Percentiles rank a stretch among this genome's conserved stretches.
These are phyloP conservation scores for Neofusicoccum sp. DNA, from an alignment of 2,329 filamentous ascomycete genomes.

Conservation along the genomic window DNA sequence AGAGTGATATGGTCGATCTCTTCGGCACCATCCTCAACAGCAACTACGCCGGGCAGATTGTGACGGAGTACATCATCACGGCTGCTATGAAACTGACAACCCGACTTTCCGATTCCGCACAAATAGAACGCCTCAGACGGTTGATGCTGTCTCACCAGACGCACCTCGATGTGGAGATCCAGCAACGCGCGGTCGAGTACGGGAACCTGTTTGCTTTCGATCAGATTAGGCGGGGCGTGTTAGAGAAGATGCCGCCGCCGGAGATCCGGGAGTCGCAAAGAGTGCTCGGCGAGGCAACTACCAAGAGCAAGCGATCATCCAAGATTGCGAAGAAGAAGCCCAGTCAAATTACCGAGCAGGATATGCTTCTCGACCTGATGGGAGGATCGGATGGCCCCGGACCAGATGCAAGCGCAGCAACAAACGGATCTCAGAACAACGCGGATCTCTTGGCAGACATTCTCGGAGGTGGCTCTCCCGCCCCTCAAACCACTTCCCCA, in stretches of 20 bases:
- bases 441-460: constrained; percentile 91
- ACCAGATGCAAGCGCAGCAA: constrained; percentile 55
- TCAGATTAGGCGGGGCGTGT: constrained; percentile 80
- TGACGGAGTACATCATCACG: constrained; percentile 95
- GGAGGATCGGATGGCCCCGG: constrained; percentile 71
- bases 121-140: constrained; percentile 81
- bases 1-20: constrained; percentile 90
- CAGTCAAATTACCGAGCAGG: constrained; percentile 84
- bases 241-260: constrained; percentile 97
- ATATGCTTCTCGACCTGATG: constrained; percentile 91
- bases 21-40: constrained; percentile 91
- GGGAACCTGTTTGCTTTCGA: constrained; percentile 92
- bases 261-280: constrained; percentile 96
- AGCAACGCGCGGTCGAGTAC: constrained; percentile 95
- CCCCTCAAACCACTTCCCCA: constrained; percentile 42
- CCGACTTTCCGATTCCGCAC: constrained; percentile 77
- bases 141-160: constrained; percentile 78
- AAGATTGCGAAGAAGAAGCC: constrained; percentile 69
- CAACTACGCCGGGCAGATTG: constrained; percentile 87
- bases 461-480: constrained; percentile 69
- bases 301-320: constrained; percentile 49
- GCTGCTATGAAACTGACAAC: constrained; percentile 94
- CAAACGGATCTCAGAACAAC: constrained; percentile 68
- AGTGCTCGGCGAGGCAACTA: constrained; percentile 77
- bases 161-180: constrained; percentile 91